phyloP scores from a whole-genome alignment of 257 asterid genomes.

The Ilex asprella region DNA sequence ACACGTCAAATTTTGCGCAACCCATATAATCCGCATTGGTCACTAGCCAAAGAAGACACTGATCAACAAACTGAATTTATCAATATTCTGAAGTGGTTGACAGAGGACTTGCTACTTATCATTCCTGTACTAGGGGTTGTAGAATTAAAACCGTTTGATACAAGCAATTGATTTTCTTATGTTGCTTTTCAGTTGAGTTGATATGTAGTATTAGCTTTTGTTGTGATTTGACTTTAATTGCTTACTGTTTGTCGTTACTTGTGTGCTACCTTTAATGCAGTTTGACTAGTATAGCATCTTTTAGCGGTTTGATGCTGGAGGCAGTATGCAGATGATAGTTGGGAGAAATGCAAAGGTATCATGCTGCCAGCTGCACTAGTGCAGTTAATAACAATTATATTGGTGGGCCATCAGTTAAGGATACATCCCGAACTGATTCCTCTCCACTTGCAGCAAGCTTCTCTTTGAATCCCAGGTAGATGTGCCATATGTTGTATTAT shows the following conservation, averaged over 20 bases:
- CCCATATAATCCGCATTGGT: neutral
- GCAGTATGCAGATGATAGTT: constrained; percentile 93
- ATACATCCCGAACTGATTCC: constrained; percentile 64
- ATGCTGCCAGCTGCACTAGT: constrained; percentile 88
- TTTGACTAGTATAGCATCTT: constrained; percentile 27
- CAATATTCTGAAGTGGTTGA: no score
- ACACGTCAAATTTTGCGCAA: neutral
- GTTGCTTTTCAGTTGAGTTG: no score
- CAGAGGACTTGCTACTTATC: no score
- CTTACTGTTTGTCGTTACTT: no score
- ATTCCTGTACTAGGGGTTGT: no score
- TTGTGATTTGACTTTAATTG: neutral
- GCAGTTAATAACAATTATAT: constrained; percentile 83
- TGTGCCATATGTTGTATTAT: constrained; percentile 4
- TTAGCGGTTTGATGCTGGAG: constrained; percentile 78
- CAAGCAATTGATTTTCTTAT: no score
- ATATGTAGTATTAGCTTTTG: neutral
- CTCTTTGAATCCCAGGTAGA: constrained; percentile 69
- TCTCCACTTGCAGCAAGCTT: constrained; percentile 58
- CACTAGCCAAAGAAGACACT: neutral
- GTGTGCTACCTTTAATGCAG: constrained; percentile 18
- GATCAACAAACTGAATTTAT: no score
- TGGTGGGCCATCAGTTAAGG: constrained; percentile 75
- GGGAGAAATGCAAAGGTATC: constrained; percentile 99
- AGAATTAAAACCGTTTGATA: no score